Evolutionary conservation across 2,329 filamentous ascomycete genomes (phyloP).

Genomic region (Leptographium wingfieldii): DNA sequence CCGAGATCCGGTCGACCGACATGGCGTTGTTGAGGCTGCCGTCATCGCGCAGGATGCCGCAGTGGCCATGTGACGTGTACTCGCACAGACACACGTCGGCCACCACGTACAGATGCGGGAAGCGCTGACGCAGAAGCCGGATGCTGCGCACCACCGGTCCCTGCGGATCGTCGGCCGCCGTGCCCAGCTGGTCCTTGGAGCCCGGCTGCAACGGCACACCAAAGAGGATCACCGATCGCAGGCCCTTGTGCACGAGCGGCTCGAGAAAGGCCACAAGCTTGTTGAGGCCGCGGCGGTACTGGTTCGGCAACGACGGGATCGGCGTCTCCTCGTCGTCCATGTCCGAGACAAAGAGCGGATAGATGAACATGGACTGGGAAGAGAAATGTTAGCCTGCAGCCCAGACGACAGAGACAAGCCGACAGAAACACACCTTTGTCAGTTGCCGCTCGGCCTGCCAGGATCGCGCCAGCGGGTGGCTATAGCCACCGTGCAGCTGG

Average conservation of each 20-base stretch:
- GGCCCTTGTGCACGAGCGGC: constrained; percentile 76
- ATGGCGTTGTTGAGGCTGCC: constrained; percentile 85
- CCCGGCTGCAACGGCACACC: constrained; percentile 75
- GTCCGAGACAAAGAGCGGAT: constrained; percentile 92
- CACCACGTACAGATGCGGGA: constrained; percentile 83
- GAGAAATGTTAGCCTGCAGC: neutral
- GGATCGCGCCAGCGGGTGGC: constrained; percentile 62
- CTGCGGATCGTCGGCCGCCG: constrained; percentile 79
- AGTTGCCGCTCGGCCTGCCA: constrained; percentile 80
- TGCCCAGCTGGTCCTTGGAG: constrained; percentile 84
- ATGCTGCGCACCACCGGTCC: constrained; percentile 87
- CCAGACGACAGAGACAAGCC: neutral
- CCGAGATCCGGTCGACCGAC: constrained; percentile 86
- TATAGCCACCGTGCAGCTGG: constrained; percentile 73
- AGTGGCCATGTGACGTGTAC: constrained; percentile 96
- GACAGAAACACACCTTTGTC: constrained; percentile 53
- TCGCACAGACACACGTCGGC: constrained; percentile 96
- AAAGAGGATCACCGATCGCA: constrained; percentile 89
- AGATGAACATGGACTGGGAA: constrained; percentile 91
- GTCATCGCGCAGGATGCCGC: constrained; percentile 88
- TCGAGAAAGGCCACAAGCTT: constrained; percentile 73
- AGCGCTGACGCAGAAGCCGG: constrained; percentile 67
- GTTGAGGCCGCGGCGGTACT: constrained; percentile 79
- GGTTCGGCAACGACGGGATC: constrained; percentile 83
- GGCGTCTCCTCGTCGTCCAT: constrained; percentile 81